Conservation (phyloP, 768 basidiomycete species). For the Termitomyces sp. region DNA sequence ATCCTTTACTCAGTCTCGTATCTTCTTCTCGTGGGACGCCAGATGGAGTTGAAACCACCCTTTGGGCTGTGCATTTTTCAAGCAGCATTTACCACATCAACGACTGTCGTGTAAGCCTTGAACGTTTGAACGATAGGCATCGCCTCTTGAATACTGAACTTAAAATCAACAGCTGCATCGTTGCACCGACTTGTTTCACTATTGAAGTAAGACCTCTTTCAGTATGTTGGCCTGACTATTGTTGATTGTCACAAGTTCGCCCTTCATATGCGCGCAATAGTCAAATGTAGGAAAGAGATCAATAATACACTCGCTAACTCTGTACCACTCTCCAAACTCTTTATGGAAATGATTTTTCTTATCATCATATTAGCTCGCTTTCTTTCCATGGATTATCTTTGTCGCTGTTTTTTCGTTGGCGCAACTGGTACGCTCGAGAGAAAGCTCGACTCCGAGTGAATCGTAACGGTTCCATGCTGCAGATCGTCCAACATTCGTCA, state of each 20-base stretch:
- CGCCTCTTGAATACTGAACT: neutral
- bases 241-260: neutral
- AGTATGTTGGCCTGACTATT: neutral
- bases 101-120: constrained; percentile 1
- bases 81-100: neutral
- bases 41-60: neutral
- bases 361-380: neutral
- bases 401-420: neutral
- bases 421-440: neutral
- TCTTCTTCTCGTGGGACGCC: neutral
- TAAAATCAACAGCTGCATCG: neutral
- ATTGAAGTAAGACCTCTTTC: neutral
- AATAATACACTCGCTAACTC: neutral
- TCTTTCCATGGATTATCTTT: neutral
- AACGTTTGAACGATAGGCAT: neutral
- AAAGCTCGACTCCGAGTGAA: neutral
- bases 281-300: neutral
- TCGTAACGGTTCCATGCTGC: neutral
- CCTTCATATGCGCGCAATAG: neutral
- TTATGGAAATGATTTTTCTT: neutral
- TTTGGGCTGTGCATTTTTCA: neutral
- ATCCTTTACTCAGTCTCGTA: constrained; percentile 3
- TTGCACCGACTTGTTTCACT: constrained; percentile 2
- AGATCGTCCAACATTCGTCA: neutral
- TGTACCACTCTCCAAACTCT: neutral